Percentiles rank a stretch among this genome's conserved stretches.
phyloP scores from a whole-genome alignment of 768 basidiomycete genomes.

The Kwoniella dendrophila region DNA sequence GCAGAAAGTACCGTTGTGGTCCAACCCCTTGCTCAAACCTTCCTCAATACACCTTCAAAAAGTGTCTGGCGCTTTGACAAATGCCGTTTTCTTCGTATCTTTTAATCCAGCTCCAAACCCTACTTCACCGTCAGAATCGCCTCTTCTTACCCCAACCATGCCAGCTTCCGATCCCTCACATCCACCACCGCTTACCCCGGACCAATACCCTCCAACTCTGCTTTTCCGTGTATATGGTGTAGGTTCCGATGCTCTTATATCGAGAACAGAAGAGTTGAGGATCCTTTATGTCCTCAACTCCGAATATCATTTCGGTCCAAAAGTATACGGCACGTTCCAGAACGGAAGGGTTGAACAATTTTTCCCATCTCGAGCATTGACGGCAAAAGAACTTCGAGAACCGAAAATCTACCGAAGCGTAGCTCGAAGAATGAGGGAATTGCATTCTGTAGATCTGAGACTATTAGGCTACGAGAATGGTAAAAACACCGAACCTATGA shows the following conservation, averaged over 20 bases:
- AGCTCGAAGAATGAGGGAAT: slow-evolving; percentile 90
- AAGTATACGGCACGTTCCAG: slow-evolving; percentile 89
- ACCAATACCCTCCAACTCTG: slow-evolving; percentile 61
- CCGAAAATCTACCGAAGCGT: slow-evolving; percentile 78
- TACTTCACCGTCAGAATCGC: slow-evolving; percentile 47
- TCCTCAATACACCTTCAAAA: slow-evolving; percentile 66
- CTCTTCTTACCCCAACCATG: slow-evolving; percentile 30
- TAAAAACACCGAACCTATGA: slow-evolving; percentile 37
- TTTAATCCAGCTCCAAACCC: slow-evolving; percentile 58
- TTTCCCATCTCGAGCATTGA: slow-evolving; percentile 82
- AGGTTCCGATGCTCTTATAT: slow-evolving; percentile 82
- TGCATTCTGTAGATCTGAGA: slow-evolving; percentile 85
- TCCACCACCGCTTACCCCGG: slow-evolving; percentile 58
- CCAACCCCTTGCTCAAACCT: slow-evolving; percentile 40
- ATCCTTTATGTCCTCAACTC: slow-evolving; percentile 88
- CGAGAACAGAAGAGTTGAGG: slow-evolving; percentile 80
- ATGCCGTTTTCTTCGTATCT: slow-evolving; percentile 95
- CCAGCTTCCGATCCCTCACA: slow-evolving; percentile 26
- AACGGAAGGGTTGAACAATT: slow-evolving; percentile 96
- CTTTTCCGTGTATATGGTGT: slow-evolving; percentile 91
- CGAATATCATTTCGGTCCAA: slow-evolving; percentile 82
- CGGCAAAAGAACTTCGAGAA: slow-evolving; percentile 74
- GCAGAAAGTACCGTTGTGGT: slow-evolving; percentile 55
- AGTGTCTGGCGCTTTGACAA: slow-evolving; percentile 89
- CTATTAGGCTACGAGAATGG: slow-evolving; percentile 59